A percentile compares a stretch with the other conserved stretches of the same genome.
Evolutionary conservation across 1,284 basidiomycete species (phyloP).

Genomic region (Cryptococcus neoformans): DNA sequence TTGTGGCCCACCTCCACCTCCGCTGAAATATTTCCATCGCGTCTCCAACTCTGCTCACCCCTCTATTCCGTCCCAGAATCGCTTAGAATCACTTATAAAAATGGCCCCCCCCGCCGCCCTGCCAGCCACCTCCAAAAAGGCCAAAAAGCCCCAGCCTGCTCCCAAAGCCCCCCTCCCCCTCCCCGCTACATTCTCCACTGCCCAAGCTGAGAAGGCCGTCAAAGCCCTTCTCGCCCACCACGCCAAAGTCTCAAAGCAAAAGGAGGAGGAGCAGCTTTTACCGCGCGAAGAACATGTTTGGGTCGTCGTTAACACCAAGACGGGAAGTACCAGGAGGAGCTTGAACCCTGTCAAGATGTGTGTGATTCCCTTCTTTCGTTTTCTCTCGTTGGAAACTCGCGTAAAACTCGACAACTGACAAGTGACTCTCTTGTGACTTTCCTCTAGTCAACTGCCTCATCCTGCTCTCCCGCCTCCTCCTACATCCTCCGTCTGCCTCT

Average conservation of each 20-base stretch:
- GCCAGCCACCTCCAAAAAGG: conserved; percentile 9
- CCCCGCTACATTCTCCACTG: conserved; percentile 54
- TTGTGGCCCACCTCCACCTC: no score
- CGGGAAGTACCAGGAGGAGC: conserved; percentile 67
- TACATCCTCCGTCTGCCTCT: conserved; percentile 75
- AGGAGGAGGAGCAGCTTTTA: conserved; percentile 73
- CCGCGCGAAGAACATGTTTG: conserved; percentile 78
- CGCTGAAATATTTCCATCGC: no score
- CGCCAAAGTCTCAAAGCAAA: conserved; percentile 60
- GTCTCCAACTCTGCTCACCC: no score
- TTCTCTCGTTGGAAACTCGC: neutral
- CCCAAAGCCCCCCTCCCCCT: conserved; percentile 16
- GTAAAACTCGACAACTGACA: neutral
- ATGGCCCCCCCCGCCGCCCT: conserved; percentile 3
- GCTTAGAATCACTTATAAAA: conserved; percentile 1
- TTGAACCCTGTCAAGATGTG: conserved; percentile 83
- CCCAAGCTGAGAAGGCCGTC: conserved; percentile 75
- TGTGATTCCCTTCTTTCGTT: conserved; percentile 64
- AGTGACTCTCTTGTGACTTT: neutral
- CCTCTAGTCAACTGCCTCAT: conserved; percentile 58
- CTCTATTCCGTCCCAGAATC: neutral
- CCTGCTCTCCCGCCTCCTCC: conserved; percentile 70
- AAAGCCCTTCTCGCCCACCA: conserved; percentile 70
- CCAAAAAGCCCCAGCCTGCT: conserved; percentile 1
- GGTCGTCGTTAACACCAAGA: conserved; percentile 80